Base-by-base conservation (phyloP, 805 yeast species). In the Wickerhamiella dianesei region DNA sequence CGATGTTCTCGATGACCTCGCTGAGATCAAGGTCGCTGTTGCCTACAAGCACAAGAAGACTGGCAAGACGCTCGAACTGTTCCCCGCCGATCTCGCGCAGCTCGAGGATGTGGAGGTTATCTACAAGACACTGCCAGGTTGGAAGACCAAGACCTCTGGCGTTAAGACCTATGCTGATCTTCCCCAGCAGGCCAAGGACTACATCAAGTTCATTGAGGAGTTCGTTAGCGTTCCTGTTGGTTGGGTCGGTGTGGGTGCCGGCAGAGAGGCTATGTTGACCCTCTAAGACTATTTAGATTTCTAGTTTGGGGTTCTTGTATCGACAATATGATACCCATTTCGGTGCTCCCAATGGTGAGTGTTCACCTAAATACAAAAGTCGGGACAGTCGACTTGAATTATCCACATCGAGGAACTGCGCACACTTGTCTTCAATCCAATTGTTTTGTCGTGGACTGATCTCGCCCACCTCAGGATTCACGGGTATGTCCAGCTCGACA, bases 211-310 rank as follows among this genome's bases (percentile, higher is more conserved):
- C 64, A 89, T 92, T 60, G 97, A 87, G 68, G 80, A 86, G 53
- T 88, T 74, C 60, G 71, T 88, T 52, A 73, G 74, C 43, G 89
- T 85, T 49, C 95, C 94, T 48, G 75, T 92, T 53, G 82, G 82
- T 64, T 92, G 96, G 96, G 92, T 92, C 52, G 98, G 98, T 63
- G 92, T 95, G 48, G 98, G 98, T 53, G 96, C 98, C 53, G 95
- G 86, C 46, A 83, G 97, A 71, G 94, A 82, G 48, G 79, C 88
- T 35, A 88, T 87, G 96, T 73, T 87, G 57, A 78, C 76, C 18
- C 51, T 50, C 32, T 25, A 25, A 25, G 32, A 25, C 20, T 18
- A 42, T 22, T 40, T 14, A 18, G 29, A 14, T 18, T 13, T 44
- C 16, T 36, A 4, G 17, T 47, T 40, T 45, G 9, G 44, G 16